Evolutionary conservation across 352 stramenopile genomes (phyloP).

Genomic region (Globisporangium rhizosaccharum): DNA sequence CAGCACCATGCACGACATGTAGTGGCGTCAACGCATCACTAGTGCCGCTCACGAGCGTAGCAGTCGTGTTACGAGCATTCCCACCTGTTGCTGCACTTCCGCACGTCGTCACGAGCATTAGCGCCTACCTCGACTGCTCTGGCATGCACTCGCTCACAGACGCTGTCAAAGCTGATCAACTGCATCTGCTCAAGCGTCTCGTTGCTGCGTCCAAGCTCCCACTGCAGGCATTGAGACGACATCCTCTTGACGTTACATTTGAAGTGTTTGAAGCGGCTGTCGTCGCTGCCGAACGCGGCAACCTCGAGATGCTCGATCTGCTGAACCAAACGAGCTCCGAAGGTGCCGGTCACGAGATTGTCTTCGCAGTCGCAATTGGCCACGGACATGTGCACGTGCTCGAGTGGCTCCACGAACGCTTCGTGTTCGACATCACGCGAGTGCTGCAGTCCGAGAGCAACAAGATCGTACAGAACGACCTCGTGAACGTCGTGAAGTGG

Average conservation of each 20-base stretch:
- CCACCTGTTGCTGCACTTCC: neutral
- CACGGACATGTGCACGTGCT: too few species aligned
- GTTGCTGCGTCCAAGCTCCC: neutral
- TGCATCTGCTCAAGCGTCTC: neutral
- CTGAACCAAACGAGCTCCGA: too few species aligned
- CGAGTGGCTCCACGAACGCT: too few species aligned
- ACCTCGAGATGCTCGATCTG: too few species aligned
- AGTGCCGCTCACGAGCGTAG: neutral
- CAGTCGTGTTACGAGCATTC: neutral
- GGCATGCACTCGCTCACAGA: neutral
- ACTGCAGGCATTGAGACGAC: neutral
- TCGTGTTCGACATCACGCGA: too few species aligned
- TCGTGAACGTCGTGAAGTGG: too few species aligned
- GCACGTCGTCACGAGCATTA: neutral
- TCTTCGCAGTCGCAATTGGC: too few species aligned
- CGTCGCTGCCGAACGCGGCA: neutral
- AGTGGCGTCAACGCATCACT: too few species aligned
- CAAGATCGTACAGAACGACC: too few species aligned
- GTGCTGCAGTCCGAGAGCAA: too few species aligned
- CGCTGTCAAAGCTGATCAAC: neutral
- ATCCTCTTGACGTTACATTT: neutral
- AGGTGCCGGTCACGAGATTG: too few species aligned
- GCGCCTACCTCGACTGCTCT: neutral
- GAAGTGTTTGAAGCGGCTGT: neutral
- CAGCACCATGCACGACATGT: too few species aligned